Evolutionary conservation across 2,329 filamentous ascomycete species (phyloP).

Genomic region (Cercospora canescens): DNA sequence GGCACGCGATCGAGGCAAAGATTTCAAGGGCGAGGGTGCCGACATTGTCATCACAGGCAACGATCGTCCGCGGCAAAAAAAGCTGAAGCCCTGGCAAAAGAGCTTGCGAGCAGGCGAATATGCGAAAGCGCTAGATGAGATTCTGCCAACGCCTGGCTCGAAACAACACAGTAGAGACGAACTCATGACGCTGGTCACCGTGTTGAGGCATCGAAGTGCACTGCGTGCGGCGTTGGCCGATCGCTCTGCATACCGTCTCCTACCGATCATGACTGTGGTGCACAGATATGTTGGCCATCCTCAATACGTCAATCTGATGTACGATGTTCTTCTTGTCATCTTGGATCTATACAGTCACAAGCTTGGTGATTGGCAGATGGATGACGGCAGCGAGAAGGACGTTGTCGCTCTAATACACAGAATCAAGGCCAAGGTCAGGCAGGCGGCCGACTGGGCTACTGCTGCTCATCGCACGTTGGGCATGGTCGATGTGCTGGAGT

Average conservation of each 20-base stretch:
- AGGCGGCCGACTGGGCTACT: conserved; percentile 80
- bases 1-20: conserved; percentile 63
- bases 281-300: conserved; percentile 79
- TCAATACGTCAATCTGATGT: conserved; percentile 75
- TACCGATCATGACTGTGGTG: conserved; percentile 82
- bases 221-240: conserved; percentile 76
- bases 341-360: conserved; percentile 86
- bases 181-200: conserved; percentile 74
- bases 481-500: conserved; percentile 80
- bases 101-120: conserved; percentile 79
- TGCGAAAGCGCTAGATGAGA: conserved; percentile 73
- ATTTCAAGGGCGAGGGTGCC: conserved; percentile 79
- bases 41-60: conserved; percentile 86
- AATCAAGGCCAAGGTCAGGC: conserved; percentile 68
- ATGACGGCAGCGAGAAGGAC: conserved; percentile 32
- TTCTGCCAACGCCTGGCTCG: conserved; percentile 51
- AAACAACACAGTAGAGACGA: conserved; percentile 36
- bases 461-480: conserved; percentile 78
- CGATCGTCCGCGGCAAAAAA: conserved; percentile 62
- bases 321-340: conserved; percentile 78
- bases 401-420: conserved; percentile 62
- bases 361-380: conserved; percentile 52
- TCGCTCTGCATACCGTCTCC: conserved; percentile 77
- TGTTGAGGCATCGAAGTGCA: conserved; percentile 83
- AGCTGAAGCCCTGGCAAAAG: conserved; percentile 74